Percentiles rank a stretch among this genome's conserved stretches.
Evolutionary conservation across 164 flowering plant species (phyloP).

Genomic region (Vitis vinifera): ASM3070453v1 NC_081810.1:4361001-4361500

Average conservation of each 20-base stretch:
- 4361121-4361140: conserved; percentile 4
- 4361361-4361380: background rate
- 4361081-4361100: conserved; percentile 5
- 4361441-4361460: background rate
- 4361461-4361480: background rate
- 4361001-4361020: background rate
- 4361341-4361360: background rate
- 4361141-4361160: conserved; percentile 18
- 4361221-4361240: background rate
- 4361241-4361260: conserved; percentile 7
- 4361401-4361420: conserved; percentile 7
- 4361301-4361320: background rate
- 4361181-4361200: conserved; percentile 5
- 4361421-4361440: background rate
- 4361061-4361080: background rate
- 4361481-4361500: background rate
- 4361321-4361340: background rate
- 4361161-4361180: conserved; percentile 11
- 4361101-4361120: background rate
- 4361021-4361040: background rate
- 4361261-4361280: background rate
- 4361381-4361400: background rate
- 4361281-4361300: conserved; percentile 21
- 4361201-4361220: background rate
- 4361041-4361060: background rate